phyloP scores from a whole-genome alignment of 768 basidiomycete species.

The Leccinum sublutescens region DNA sequence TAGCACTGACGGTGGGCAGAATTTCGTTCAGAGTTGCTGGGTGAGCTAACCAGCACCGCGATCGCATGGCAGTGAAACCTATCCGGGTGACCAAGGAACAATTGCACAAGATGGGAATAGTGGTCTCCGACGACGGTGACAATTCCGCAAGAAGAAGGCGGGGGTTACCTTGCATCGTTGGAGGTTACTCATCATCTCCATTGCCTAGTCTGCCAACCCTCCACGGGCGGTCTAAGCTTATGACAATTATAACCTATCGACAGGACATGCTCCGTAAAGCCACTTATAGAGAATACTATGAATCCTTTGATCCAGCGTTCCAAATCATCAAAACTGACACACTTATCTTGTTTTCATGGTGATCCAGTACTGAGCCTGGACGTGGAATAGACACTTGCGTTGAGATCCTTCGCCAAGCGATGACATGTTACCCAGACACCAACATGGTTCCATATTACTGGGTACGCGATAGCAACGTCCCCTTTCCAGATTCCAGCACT shows the following conservation, averaged over 20 bases:
- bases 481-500: background rate
- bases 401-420: slow-evolving; percentile 5
- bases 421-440: slow-evolving; percentile 8
- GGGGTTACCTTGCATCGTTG: slow-evolving; percentile 9
- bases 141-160: slow-evolving; percentile 5
- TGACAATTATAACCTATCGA: background rate
- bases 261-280: slow-evolving; percentile 12
- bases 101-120: background rate
- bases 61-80: background rate
- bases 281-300: slow-evolving; percentile 3
- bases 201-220: slow-evolving; percentile 2
- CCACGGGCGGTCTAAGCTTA: no score
- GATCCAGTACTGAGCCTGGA: no score
- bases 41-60: background rate
- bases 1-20: background rate
- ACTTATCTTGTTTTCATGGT: background rate
- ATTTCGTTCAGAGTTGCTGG: background rate
- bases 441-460: slow-evolving; percentile 12
- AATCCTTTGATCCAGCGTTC: background rate
- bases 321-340: background rate
- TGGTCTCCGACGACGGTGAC: background rate
- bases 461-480: background rate
- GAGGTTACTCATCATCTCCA: slow-evolving; percentile 6
- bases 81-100: slow-evolving; percentile 1
- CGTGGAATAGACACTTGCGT: slow-evolving; percentile 6